Percentiles rank a stretch among this genome's conserved stretches.
Evolutionary conservation across 2,329 filamentous ascomycete species (phyloP).

Genomic region (Tolypocladium sp.): DNA sequence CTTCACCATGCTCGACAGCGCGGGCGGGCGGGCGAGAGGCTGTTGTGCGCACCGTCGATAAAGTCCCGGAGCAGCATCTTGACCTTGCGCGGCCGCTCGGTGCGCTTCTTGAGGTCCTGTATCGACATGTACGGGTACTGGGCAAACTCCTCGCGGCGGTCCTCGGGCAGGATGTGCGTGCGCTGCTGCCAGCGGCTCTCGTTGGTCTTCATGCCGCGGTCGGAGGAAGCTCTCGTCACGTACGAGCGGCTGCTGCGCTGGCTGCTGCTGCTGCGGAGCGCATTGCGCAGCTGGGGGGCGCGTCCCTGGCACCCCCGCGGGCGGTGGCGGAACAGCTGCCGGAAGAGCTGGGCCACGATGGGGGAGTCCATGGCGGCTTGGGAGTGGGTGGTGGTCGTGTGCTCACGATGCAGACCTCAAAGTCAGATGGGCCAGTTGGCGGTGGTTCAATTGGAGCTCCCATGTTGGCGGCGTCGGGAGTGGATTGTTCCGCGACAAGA

Average conservation of each 20-base stretch:
- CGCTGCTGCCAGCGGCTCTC: conserved; percentile 83
- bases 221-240: conserved; percentile 19
- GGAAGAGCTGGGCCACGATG: conserved; percentile 67
- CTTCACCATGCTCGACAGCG: not conserved
- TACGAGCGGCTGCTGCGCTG: conserved; percentile 12
- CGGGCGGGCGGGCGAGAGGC: not conserved
- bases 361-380: conserved; percentile 65
- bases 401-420: conserved; percentile 9
- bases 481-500: not conserved
- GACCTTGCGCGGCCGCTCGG: conserved; percentile 71
- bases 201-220: conserved; percentile 35
- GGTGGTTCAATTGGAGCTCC: not conserved
- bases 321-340: conserved; percentile 69
- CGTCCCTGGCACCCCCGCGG: conserved; percentile 23
- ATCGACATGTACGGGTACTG: conserved; percentile 79
- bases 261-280: not conserved
- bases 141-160: conserved; percentile 73
- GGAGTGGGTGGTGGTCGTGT: not conserved
- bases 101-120: conserved; percentile 62
- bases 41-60: conserved; percentile 67
- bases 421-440: not conserved
- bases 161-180: conserved; percentile 61
- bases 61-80: conserved; percentile 98
- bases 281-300: not conserved
- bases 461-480: not conserved